Base-by-base conservation (phyloP, 257 asterid genomes). In the Avicennia marina region DNA sequence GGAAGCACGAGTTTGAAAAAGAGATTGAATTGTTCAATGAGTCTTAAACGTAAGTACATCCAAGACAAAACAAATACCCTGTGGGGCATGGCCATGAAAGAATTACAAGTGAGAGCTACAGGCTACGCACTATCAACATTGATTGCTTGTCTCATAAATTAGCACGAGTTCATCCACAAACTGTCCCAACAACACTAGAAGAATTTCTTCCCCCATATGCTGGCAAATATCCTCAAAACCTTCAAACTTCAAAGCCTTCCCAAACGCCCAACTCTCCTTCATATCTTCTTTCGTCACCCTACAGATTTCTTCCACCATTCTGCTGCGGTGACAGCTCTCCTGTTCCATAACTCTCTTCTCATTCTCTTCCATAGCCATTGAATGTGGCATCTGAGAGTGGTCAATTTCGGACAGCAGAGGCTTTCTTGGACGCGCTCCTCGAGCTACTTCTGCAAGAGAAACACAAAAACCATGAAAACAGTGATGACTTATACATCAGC, bases 91-190 rank as follows among this genome's bases (percentile, higher is more conserved):
- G n/a, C n/a, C n/a, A n/a, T n/a, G n/a, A n/a, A n/a, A n/a, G n/a
- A n/a, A n/a, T n/a, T n/a, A n/a, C n/a, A n/a, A n/a, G n/a, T n/a
- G n/a, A n/a, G n/a, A n/a, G n/a, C n/a, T n/a, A n/a, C n/a, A n/a
- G n/a, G n/a, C n/a, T n/a, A n/a, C n/a, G n/a, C n/a, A n/a, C n/a
- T n/a, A n/a, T n/a, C n/a, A n/a, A n/a, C n/a, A n/a, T n/a, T n/a
- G n/a, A n/a, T n/a, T n/a, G n/a, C n/a, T n/a, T n/a, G n/a, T n/a
- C n/a, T n/a, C 55, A 29, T 19, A 51, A 26, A 25, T 24, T 33
- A 48, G n/a, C 25, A 68, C 47, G 22, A 79, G 78, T 49, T 83
- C 83, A 51, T 71, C 68, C 22, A 83, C 80, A 27, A 77, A 32
- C 53, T 77, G 81, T 42, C 29, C 26, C 54, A 80, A 2, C 60